Conservation (phyloP, 805 yeast genomes). For the Tetrapisispora taiwanensis region DNA sequence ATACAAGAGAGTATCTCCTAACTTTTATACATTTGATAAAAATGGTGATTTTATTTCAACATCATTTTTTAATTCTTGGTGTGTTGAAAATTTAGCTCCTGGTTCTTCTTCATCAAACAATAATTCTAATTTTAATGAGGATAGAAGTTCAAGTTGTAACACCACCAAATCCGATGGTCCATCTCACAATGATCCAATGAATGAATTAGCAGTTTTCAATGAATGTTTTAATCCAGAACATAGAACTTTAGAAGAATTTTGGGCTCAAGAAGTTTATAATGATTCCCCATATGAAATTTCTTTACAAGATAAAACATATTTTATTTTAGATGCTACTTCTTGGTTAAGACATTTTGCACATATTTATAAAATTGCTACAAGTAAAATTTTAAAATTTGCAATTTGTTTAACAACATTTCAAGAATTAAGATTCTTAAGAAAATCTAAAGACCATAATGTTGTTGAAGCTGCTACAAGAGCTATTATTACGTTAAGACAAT, state of each 20-base stretch:
- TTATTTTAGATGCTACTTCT: constrained; percentile 66
- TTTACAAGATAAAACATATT: constrained; percentile 33
- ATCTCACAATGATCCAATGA: constrained; percentile 2
- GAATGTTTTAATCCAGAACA: constrained; percentile 13
- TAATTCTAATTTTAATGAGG: not conserved
- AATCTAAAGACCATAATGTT: constrained; percentile 61
- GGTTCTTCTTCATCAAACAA: not conserved
- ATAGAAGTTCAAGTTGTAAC: not conserved
- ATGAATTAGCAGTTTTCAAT: constrained; percentile 14
- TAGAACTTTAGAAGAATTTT: constrained; percentile 36
- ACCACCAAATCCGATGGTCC: not conserved
- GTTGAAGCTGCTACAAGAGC: constrained; percentile 77
- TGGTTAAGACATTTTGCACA: constrained; percentile 78
- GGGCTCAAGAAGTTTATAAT: constrained; percentile 9
- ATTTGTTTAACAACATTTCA: constrained; percentile 72
- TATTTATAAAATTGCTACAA: constrained; percentile 56
- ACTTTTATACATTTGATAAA: constrained; percentile 24
- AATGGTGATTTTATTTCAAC: constrained; percentile 28
- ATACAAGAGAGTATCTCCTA: constrained; percentile 21
- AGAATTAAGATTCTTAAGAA: constrained; percentile 59
- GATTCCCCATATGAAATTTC: constrained; percentile 2
- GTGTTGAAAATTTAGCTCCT: not conserved
- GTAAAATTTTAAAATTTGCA: constrained; percentile 47
- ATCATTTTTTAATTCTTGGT: constrained; percentile 20
- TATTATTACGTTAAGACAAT: constrained; percentile 60